Evolutionary conservation across 2,329 filamentous ascomycete species (phyloP), one percentile per base, ranked within the genome.

Genomic region (Diplocarpon mali): DNA sequence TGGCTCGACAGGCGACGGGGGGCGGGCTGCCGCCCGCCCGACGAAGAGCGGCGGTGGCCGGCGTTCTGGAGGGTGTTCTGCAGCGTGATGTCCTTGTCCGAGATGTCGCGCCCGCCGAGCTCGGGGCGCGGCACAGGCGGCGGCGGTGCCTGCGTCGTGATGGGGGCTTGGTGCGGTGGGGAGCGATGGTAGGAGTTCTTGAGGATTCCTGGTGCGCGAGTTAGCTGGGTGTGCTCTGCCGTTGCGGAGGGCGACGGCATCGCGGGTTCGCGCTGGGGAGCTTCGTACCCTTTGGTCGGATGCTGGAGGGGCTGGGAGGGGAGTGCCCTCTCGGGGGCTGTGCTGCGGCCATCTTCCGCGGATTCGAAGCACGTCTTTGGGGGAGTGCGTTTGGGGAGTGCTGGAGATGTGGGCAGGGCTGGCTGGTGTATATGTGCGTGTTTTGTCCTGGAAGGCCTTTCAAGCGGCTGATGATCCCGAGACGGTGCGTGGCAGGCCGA

Each of bases 21-120:
- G 47, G 47, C 56, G 65, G 49, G 66, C 66, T 47, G 74, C 5
- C 78, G 77, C 2, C 79, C 73, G 2, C 85, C 89, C 2, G 86
- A 90, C 0, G 85, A 92, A 15, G 85, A 90, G 50, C 86, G 82
- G 41, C 86, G 84, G 54, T 83, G 85, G 29, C 92, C 92, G 37
- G 92, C 88, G 69, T 98, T 98, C 62, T 85, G 79, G 50, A 95
- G 78, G 1, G 92, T 98, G 67, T 98, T 98, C 64, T 89, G 81
- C 48, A 96, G 78, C 3, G 88, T 93, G 57, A 95, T 72, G 61
- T 96, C 92, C 67, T 93, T 92, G 54, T 88, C 82, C 3, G 77
- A 78, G 55, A 78, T 54, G 62, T 53, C 55, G 45, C 49, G 54
- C 47, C 47, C 20, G 20, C 20, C 47, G 40, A 50, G 44, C 11